Evolutionary conservation across 2,329 filamentous ascomycete species (phyloP).

Genomic region (Aspergillus japonicus): DNA sequence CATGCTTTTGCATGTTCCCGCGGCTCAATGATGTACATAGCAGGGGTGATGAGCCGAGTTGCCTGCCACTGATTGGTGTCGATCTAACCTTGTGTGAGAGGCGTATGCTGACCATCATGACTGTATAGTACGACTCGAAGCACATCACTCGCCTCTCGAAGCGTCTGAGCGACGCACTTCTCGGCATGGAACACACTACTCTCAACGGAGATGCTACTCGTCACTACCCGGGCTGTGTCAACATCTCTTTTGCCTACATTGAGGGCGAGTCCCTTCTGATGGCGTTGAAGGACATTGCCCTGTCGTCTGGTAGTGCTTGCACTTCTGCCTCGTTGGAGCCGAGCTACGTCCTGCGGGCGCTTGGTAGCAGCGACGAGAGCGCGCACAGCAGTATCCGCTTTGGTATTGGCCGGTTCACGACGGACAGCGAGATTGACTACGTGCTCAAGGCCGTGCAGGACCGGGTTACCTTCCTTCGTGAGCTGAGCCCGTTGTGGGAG

Average conservation of each 20-base stretch:
- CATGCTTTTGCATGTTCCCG: constrained; percentile 35
- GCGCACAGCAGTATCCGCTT: constrained; percentile 98
- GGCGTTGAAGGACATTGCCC: constrained; percentile 95
- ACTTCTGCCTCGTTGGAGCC: constrained; percentile 96
- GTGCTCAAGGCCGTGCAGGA: constrained; percentile 91
- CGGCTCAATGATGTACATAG: constrained; percentile 61
- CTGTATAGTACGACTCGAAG: constrained; percentile 92
- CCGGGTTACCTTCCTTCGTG: constrained; percentile 86
- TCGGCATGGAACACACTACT: constrained; percentile 85
- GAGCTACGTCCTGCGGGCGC: constrained; percentile 88
- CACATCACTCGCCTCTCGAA: constrained; percentile 81
- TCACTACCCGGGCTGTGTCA: constrained; percentile 96
- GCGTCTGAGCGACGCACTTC: constrained; percentile 74
- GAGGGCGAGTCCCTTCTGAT: constrained; percentile 97
- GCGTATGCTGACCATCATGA: constrained; percentile 9
- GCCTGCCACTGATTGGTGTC: constrained; percentile 13
- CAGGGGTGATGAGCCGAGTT: constrained; percentile 62
- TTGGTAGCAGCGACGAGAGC: constrained; percentile 95
- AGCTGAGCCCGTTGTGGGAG: constrained; percentile 96
- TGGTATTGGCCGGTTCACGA: constrained; percentile 95
- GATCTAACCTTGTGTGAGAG: not conserved
- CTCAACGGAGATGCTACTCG: constrained; percentile 81
- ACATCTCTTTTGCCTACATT: constrained; percentile 97
- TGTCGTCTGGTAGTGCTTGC: constrained; percentile 95
- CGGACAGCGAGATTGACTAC: constrained; percentile 93